Evolutionary conservation across 2,329 filamentous ascomycete species (phyloP).

Genomic region (Diaporthe velutina): DNA sequence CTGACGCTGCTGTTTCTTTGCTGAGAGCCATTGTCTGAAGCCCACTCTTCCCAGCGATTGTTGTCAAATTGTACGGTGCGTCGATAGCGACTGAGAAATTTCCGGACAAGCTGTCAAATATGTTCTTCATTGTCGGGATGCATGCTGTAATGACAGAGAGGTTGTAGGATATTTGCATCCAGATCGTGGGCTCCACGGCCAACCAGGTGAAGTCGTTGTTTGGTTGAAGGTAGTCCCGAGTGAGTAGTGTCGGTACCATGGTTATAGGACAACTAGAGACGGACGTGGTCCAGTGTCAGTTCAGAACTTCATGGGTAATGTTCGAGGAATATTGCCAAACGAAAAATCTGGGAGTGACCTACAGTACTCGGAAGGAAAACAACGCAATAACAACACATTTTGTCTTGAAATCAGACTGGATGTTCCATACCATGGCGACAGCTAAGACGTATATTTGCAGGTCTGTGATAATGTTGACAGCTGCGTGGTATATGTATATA

Average conservation of each 20-base stretch:
- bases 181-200: neutral
- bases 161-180: neutral
- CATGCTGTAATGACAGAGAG: neutral
- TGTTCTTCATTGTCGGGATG: neutral
- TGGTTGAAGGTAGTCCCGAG: neutral
- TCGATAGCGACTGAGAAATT: conserved; percentile 26
- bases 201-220: neutral
- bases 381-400: neutral
- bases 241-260: neutral
- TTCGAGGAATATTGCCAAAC: neutral
- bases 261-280: neutral
- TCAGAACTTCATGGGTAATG: neutral
- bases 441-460: neutral
- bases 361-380: neutral
- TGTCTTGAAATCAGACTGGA: neutral
- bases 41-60: neutral
- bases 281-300: neutral
- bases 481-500: neutral
- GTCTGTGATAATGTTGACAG: neutral
- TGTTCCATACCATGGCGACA: neutral
- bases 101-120: conserved; percentile 37
- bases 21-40: neutral
- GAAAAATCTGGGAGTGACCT: neutral
- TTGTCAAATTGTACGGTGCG: conserved; percentile 30
- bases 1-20: neutral